Conservation (phyloP, 1,284 basidiomycete species). For the Cryptococcus sp. region DNA sequence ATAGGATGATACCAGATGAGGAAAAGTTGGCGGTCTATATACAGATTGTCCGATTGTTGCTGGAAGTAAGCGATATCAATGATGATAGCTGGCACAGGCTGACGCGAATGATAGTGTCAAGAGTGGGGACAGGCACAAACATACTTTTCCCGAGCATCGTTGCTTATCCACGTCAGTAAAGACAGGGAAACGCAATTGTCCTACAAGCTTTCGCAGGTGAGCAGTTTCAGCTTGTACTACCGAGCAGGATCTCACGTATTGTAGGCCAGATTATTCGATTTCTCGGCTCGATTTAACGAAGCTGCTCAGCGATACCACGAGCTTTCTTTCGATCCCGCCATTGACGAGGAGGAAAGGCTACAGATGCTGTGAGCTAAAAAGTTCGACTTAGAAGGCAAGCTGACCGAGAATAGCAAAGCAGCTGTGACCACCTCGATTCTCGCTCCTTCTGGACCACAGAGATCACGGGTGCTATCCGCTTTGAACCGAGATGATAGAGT, state of each 20-base stretch:
- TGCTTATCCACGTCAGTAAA: conserved; percentile 70
- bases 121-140: conserved; percentile 78
- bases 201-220: conserved; percentile 73
- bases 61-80: conserved; percentile 63
- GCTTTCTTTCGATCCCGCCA: conserved; percentile 76
- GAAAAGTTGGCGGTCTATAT: conserved; percentile 88
- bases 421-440: conserved; percentile 94
- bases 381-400: not conserved
- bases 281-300: conserved; percentile 83
- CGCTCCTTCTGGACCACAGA: conserved; percentile 93
- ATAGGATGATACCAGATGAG: conserved; percentile 66
- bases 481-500: conserved; percentile 92
- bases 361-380: conserved; percentile 67
- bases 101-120: conserved; percentile 24
- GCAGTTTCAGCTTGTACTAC: not conserved
- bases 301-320: conserved; percentile 95
- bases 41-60: conserved; percentile 86
- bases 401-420: conserved; percentile 57
- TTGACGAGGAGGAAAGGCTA: conserved; percentile 83
- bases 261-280: conserved; percentile 84
- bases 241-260: not conserved
- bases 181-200: conserved; percentile 72
- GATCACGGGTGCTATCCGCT: conserved; percentile 83
- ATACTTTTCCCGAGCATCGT: conserved; percentile 92
- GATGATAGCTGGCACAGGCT: not conserved